Conservation (phyloP, 2,329 filamentous ascomycete genomes). For the Hypoxylon sp. region DNA sequence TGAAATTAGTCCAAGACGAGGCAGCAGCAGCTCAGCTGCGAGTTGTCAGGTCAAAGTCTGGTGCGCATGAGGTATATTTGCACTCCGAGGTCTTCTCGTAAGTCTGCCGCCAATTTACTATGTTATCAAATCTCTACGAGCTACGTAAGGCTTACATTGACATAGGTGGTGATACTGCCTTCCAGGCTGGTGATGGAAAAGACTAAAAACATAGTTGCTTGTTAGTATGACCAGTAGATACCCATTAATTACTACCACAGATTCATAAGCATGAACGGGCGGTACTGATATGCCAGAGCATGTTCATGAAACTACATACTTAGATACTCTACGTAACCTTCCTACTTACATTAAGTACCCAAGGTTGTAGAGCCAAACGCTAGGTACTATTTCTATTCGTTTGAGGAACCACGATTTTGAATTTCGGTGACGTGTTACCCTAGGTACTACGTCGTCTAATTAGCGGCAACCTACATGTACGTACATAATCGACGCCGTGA, state of each 20-base stretch:
- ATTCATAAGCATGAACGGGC: neutral
- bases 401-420: neutral
- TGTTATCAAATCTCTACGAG: neutral
- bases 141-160: neutral
- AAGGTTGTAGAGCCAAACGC: neutral
- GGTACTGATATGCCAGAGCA: neutral
- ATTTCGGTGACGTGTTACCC: neutral
- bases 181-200: neutral
- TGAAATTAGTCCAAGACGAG: conserved; percentile 45
- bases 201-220: neutral
- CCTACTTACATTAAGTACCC: too few relatives aligned
- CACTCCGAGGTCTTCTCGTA: conserved; percentile 49
- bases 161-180: conserved; percentile 26
- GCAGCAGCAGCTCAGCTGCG: conserved; percentile 48
- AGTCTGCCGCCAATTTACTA: conserved; percentile 26
- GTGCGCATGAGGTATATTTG: conserved; percentile 48
- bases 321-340: too few relatives aligned
- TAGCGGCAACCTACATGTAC: conserved; percentile 8
- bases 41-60: conserved; percentile 40
- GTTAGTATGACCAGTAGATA: conserved; percentile 3
- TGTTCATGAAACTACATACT: neutral
- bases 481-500: conserved; percentile 1
- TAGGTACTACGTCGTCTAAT: neutral
- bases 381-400: neutral
- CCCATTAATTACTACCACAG: neutral